phyloP scores from a whole-genome alignment of 257 asterid species.

The Penstemon eatonii region DNA sequence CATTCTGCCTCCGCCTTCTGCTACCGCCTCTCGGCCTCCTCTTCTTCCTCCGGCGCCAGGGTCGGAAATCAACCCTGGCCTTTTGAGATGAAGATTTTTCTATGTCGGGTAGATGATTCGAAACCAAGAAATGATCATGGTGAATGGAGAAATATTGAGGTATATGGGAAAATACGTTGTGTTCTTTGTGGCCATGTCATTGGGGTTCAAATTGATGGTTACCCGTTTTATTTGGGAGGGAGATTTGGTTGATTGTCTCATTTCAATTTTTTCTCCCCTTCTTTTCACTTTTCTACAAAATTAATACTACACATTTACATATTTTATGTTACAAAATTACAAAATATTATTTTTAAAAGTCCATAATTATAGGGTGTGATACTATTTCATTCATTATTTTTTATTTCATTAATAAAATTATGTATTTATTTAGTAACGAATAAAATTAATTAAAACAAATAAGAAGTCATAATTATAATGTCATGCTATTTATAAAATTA shows the following conservation, averaged over 20 bases:
- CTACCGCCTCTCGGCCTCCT: slow-evolving; percentile 26
- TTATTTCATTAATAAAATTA: too few relatives aligned
- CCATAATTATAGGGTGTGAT: too few relatives aligned
- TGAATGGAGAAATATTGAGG: slow-evolving; percentile 11
- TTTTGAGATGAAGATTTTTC: not conserved
- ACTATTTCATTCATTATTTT: too few relatives aligned
- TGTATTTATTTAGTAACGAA: too few relatives aligned
- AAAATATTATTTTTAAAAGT: not conserved
- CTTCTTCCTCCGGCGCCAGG: slow-evolving; percentile 35
- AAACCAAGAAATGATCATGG: slow-evolving; percentile 5
- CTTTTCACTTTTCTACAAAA: too few relatives aligned
- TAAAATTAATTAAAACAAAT: too few relatives aligned
- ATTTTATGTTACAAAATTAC: not conserved
- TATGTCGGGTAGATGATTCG: not conserved
- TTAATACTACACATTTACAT: too few relatives aligned
- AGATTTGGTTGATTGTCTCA: not conserved
- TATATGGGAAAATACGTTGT: slow-evolving; percentile 5
- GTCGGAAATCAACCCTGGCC: slow-evolving; percentile 23
- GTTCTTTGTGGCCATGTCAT: slow-evolving; percentile 1
- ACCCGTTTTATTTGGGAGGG: slow-evolving; percentile 30
- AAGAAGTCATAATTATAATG: too few relatives aligned
- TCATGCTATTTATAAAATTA: too few relatives aligned
- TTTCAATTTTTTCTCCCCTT: too few relatives aligned
- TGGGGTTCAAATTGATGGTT: slow-evolving; percentile 27
- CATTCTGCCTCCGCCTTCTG: slow-evolving; percentile 19